Base-by-base conservation (phyloP, 208 protist genomes). In the Angomonas deanei region DNA sequence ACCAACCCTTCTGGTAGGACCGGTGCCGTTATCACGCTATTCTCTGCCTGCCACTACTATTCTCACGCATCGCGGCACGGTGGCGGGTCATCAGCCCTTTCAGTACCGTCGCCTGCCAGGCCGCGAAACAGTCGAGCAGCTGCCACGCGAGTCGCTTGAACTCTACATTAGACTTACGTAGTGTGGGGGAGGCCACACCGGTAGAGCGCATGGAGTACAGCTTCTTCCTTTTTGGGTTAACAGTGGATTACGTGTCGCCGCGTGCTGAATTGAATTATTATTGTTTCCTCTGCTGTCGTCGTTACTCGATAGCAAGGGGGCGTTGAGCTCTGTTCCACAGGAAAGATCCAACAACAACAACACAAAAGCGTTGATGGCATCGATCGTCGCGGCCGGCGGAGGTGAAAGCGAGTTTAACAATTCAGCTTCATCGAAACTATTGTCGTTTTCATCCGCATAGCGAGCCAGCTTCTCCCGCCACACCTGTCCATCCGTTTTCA, bases 71-170 rank as follows among this genome's bases (percentile, higher is more conserved):
- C 11, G 36, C 36, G 36, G 36, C 36, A 42, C 36, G 8, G 15
- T 8, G 11, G 8, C 19, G 33, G 38, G 23, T 24, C 27, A 32
- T 10, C 3, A 63, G 38, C 23, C 55, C 56, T 64, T 30, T 52
- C 32, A 54, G 30, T 28, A 15, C 17, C 17, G 68, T 60, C 8
- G 69, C 69, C 59, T 93, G 84, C 87, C 87, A 93, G 19, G 60
- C 62, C 39, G 72, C 78, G 67, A 89, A 85, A 47, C 59, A 31
- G 58, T 78, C 76, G 17, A 93, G 72, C n/a, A 88, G 54, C 62
- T 88, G 72, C 87, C 83, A 93, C 15, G 76, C 78, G 55, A 88
- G 75, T 6, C 83, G 70, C 56, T 93, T 93, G 64, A 93, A 87
- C 55, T 91, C 70, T 55, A 82, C 52, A 65, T 79, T 74, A 33